These are phyloP conservation scores for Colletotrichum spaethianum DNA, from an alignment of 2,329 filamentous ascomycete genomes.

Conservation along the genomic window DNA sequence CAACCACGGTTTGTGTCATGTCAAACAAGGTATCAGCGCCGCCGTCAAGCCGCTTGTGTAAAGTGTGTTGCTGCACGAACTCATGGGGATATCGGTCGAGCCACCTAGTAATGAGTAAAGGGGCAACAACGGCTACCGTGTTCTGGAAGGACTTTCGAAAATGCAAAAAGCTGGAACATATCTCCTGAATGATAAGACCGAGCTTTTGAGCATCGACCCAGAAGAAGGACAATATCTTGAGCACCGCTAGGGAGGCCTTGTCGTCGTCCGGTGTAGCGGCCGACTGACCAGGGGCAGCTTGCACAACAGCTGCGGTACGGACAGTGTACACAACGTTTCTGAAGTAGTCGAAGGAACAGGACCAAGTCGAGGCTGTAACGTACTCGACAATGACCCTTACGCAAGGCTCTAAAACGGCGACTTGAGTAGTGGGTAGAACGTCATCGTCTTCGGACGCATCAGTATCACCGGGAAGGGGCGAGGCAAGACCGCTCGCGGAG, in stretches of 20 bases:
- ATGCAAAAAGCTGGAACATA: constrained; percentile 77
- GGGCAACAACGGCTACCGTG: constrained; percentile 73
- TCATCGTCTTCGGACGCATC: constrained; percentile 53
- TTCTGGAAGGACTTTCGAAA: constrained; percentile 76
- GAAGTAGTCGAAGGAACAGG: constrained; percentile 71
- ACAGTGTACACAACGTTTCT: constrained; percentile 66
- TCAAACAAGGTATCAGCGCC: constrained; percentile 78
- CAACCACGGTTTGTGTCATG: constrained; percentile 74
- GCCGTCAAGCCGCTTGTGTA: constrained; percentile 74
- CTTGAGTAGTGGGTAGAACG: constrained; percentile 49
- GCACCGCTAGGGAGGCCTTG: constrained; percentile 64
- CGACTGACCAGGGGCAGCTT: constrained; percentile 55
- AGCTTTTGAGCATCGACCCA: constrained; percentile 76
- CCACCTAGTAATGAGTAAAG: constrained; percentile 75
- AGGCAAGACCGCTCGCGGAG: constrained; percentile 31
- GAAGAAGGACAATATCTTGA: constrained; percentile 73
- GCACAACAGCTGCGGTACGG: constrained; percentile 59
- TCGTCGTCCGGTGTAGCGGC: constrained; percentile 64
- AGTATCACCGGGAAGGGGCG: constrained; percentile 46
- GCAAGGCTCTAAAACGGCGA: constrained; percentile 66
- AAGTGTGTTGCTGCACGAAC: constrained; percentile 74
- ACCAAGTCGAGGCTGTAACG: constrained; percentile 76
- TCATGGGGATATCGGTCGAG: constrained; percentile 75
- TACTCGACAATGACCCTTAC: constrained; percentile 74
- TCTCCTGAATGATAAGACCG: constrained; percentile 73